phyloP scores from a whole-genome alignment of 2,329 filamentous ascomycete genomes.

The Tolypocladium paradoxum region DNA sequence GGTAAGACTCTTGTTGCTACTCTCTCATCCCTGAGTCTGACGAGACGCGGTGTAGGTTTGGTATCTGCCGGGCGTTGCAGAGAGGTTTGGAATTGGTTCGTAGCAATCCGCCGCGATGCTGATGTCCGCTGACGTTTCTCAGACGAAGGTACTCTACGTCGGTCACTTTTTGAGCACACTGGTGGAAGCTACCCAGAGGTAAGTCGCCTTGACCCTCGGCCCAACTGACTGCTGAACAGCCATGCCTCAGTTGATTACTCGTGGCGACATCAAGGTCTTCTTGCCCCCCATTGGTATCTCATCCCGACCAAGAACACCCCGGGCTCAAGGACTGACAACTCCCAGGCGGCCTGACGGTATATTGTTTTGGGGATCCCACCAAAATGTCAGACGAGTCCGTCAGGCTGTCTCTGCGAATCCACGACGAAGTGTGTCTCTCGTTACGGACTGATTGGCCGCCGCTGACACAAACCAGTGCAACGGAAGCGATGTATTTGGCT shows the following conservation, averaged over 20 bases:
- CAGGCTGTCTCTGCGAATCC: constrained; percentile 73
- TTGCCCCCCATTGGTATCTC: constrained; percentile 72
- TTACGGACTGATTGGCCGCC: background rate
- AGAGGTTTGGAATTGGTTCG: constrained; percentile 79
- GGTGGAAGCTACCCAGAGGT: constrained; percentile 90
- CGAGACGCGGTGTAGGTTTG: constrained; percentile 39
- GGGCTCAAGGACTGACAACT: background rate
- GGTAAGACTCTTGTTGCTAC: constrained; percentile 34
- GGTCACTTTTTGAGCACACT: constrained; percentile 87
- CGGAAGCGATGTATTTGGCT: constrained; percentile 93
- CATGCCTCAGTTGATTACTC: constrained; percentile 64
- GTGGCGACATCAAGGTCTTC: constrained; percentile 90
- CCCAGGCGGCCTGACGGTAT: constrained; percentile 76
- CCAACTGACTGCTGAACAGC: constrained; percentile 9
- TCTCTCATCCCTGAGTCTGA: background rate
- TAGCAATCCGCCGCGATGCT: background rate
- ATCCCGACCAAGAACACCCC: no score
- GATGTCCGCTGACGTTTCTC: constrained; percentile 13
- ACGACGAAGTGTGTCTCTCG: constrained; percentile 41
- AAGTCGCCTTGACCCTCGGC: constrained; percentile 4
- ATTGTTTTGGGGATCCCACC: constrained; percentile 90
- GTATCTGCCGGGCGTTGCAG: constrained; percentile 80
- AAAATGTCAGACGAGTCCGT: constrained; percentile 85
- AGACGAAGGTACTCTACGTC: constrained; percentile 78
- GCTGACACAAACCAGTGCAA: constrained; percentile 52